phyloP scores from a whole-genome alignment of 139 green algal species.

The Closterium sp. region DNA sequence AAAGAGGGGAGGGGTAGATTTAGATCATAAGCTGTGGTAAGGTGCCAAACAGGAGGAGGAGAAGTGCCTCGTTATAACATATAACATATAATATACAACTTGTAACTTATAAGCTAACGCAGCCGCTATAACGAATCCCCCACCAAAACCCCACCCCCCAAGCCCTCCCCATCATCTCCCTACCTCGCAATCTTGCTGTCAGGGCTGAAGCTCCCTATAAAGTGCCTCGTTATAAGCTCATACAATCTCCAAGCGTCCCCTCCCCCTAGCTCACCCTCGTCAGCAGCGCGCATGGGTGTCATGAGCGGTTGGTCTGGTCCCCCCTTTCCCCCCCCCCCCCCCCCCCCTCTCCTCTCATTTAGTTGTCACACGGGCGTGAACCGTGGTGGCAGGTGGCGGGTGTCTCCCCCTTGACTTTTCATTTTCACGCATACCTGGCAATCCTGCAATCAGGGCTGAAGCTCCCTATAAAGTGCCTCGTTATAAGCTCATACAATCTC shows the following conservation, averaged over 20 bases:
- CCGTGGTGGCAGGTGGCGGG: neutral
- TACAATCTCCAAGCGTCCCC: conserved; percentile 80
- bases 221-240: conserved; percentile 78
- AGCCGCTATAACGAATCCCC: too few species aligned
- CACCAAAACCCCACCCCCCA: too few species aligned
- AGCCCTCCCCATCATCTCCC: too few species aligned
- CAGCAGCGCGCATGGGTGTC: conserved; percentile 72
- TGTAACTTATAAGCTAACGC: too few species aligned
- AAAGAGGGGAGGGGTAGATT: neutral
- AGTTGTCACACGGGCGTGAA: too few species aligned
- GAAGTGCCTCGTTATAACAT: too few species aligned
- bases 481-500: conserved; percentile 84
- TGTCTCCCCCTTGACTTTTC: neutral
- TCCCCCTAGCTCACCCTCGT: conserved; percentile 68
- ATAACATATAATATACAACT: too few species aligned
- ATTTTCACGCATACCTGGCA: neutral
- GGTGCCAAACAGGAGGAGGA: too few species aligned
- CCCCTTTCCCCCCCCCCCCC: conserved; percentile 21
- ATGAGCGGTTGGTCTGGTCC: conserved; percentile 89
- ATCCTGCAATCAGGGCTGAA: neutral
- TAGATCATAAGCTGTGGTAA: too few species aligned
- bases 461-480: conserved; percentile 79
- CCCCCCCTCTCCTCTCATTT: too few species aligned
- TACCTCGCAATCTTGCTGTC: neutral
- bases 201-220: conserved; percentile 74